phyloP scores from a whole-genome alignment of 345 rosid species.

The Linum tenue region DNA sequence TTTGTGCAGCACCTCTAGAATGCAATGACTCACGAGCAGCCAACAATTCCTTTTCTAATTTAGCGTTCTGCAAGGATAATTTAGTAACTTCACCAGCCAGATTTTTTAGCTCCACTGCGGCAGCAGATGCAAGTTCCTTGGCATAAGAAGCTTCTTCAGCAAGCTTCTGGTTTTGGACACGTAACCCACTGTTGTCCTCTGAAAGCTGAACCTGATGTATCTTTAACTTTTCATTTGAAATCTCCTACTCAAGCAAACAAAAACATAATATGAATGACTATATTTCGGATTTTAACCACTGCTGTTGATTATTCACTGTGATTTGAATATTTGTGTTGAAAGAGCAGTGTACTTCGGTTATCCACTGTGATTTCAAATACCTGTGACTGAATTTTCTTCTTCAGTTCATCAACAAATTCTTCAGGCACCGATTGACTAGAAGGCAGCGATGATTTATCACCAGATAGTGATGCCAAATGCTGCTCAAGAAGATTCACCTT shows the following conservation, averaged over 20 bases:
- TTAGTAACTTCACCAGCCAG: slow-evolving; percentile 91
- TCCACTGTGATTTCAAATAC: slow-evolving; percentile 20
- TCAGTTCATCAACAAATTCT: slow-evolving; percentile 51
- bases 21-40: slow-evolving; percentile 64
- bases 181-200: slow-evolving; percentile 84
- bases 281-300: not conserved
- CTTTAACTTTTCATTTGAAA: slow-evolving; percentile 77
- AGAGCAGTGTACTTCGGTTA: not conserved
- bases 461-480: slow-evolving; percentile 42
- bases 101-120: slow-evolving; percentile 95
- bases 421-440: slow-evolving; percentile 37
- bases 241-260: slow-evolving; percentile 39
- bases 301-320: too few species aligned
- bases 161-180: slow-evolving; percentile 77
- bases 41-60: slow-evolving; percentile 67
- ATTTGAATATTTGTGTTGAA: too few species aligned
- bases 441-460: slow-evolving; percentile 35
- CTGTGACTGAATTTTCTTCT: slow-evolving; percentile 76
- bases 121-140: slow-evolving; percentile 95
- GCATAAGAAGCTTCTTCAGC: slow-evolving; percentile 98
- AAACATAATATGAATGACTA: slow-evolving; percentile 8
- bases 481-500: slow-evolving; percentile 65
- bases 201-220: slow-evolving; percentile 70
- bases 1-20: slow-evolving; percentile 45
- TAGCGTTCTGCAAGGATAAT: slow-evolving; percentile 68